Evolutionary conservation across 768 basidiomycete species (phyloP), one percentile per base, ranked within the genome.

Genomic region (Pholiota microspora): DNA sequence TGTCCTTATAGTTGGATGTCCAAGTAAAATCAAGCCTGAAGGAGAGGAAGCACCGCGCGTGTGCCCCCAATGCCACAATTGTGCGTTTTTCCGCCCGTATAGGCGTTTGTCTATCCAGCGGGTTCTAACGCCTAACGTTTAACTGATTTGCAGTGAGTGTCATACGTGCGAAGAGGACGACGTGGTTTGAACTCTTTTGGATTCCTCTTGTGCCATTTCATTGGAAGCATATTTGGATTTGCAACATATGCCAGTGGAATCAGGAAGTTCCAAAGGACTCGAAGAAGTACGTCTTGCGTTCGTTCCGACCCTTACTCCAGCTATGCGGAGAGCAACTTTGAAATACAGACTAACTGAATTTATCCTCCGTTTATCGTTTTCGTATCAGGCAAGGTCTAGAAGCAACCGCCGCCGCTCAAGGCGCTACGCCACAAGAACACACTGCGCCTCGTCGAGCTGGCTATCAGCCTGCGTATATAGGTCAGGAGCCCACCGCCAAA

Each of bases 171-270:
- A 88, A 86, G 66, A 76, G 77, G 29, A 82, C 83, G 51, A 80
- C 71, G 32, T 90, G 88, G 89, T 86, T 92, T 64, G 86, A 89
- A 68, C 65, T 92, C 42, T 90, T 85, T 72, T 88, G 82, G 67
- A 75, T 92, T 12, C 89, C 86, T 21, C 69, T 92, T 53, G 68
- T 91, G 38, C 89, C 89, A 1, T 71, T 89, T 61, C 77, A 69
- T 21, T 78, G 78, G 45, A 79, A 79, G 51, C 80, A 79, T 51
- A 70, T 91, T 48, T 89, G 88, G 85, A 64, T 85, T 54, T 92
- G 89, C 68, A 75, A 74, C 21, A 88, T 85, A 55, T 92, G 89
- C 64, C 82, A 85, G 53, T 86, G 87, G 77, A 76, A 44, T 24
- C 57, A 63, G 45, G 27, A 73, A 55, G 74, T 79, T 8, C 76